Evolutionary conservation across 1,284 basidiomycete genomes (phyloP).

Genomic region (Puccinia horiana): DNA sequence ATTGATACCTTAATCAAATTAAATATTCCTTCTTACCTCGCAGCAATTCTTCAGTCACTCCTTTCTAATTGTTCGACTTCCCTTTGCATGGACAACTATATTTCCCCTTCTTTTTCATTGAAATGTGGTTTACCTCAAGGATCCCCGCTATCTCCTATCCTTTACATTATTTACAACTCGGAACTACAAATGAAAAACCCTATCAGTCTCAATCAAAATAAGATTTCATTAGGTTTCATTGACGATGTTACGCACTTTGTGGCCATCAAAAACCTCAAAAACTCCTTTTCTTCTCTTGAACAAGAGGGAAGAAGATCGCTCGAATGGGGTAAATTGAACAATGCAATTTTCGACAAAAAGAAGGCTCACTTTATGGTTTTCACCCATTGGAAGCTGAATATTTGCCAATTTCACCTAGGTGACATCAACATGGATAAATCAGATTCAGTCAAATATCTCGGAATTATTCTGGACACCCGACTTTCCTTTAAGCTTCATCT

Average conservation of each 20-base stretch:
- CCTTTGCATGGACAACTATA: constrained; percentile 1
- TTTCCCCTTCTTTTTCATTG: background rate
- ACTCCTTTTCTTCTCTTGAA: background rate
- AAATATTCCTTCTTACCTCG: background rate
- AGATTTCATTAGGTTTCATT: constrained; percentile 19
- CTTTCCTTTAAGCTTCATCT: background rate
- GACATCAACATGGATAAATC: background rate
- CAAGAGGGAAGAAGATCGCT: background rate
- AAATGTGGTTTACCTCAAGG: constrained; percentile 40
- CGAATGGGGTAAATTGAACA: background rate
- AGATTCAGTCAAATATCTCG: background rate
- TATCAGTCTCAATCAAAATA: background rate
- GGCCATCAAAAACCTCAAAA: background rate
- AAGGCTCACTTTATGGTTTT: constrained; percentile 15
- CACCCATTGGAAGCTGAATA: background rate
- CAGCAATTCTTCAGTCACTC: background rate
- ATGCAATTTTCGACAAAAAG: constrained; percentile 22
- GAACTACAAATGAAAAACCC: background rate
- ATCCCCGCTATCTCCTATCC: constrained; percentile 18
- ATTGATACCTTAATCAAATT: background rate
- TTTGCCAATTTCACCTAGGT: background rate
- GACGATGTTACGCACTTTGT: constrained; percentile 16
- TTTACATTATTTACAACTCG: constrained; percentile 39
- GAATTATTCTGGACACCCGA: background rate
- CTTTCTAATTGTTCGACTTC: background rate